phyloP scores from a whole-genome alignment of 768 basidiomycete genomes.

The Lactifluus hygrophoroides region DNA sequence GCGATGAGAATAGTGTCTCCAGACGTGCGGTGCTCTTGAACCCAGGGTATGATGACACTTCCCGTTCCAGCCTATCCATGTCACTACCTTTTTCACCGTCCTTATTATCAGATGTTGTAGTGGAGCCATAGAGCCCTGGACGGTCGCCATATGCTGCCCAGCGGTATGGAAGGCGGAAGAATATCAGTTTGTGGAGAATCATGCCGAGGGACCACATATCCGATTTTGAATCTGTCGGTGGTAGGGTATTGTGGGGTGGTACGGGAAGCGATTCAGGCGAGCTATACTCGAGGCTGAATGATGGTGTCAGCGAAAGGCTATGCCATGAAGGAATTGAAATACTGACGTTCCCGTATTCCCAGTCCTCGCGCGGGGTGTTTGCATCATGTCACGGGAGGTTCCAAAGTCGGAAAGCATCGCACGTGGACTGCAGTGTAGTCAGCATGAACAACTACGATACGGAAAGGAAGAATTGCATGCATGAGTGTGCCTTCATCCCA shows the following conservation, averaged over 20 bases:
- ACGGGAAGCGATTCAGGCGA: slow-evolving; percentile 74
- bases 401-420: slow-evolving; percentile 97
- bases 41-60: slow-evolving; percentile 72
- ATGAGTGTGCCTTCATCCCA: slow-evolving; percentile 83
- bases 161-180: slow-evolving; percentile 81
- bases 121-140: slow-evolving; percentile 2
- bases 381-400: slow-evolving; percentile 85
- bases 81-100: slow-evolving; percentile 42
- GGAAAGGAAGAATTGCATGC: slow-evolving; percentile 34
- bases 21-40: slow-evolving; percentile 46
- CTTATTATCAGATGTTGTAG: slow-evolving; percentile 24
- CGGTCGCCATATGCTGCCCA: slow-evolving; percentile 57
- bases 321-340: background rate
- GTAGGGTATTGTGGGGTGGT: slow-evolving; percentile 52
- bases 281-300: slow-evolving; percentile 15
- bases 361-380: slow-evolving; percentile 55
- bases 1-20: slow-evolving; percentile 50
- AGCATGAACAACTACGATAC: background rate
- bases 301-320: background rate
- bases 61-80: slow-evolving; percentile 60
- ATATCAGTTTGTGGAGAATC: slow-evolving; percentile 89
- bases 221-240: slow-evolving; percentile 74
- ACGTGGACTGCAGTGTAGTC: slow-evolving; percentile 51
- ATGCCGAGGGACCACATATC: slow-evolving; percentile 98
- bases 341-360: slow-evolving; percentile 94